Evolutionary conservation across 2,329 filamentous ascomycete species (phyloP), one percentile per base, ranked within the genome.

Genomic region (Phialophora verrucosa): DNA sequence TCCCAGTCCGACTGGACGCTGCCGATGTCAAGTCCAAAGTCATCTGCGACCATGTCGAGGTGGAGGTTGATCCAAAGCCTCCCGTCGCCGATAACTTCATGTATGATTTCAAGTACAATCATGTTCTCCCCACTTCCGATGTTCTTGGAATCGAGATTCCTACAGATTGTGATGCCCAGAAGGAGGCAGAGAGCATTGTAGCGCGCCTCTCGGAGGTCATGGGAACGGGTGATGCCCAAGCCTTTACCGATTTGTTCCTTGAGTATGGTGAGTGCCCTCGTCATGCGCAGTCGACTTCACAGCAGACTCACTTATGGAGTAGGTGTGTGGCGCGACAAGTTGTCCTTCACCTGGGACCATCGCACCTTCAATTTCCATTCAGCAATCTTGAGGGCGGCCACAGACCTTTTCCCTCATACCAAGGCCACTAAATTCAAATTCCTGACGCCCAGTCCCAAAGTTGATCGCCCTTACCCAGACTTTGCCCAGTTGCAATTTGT

Each of bases 51-150:
- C n/a, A 47, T 29, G 51, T 65, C 49, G 63, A 65, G 53, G 5
- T 65, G 11, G 63, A 65, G 59, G 31, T 49, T 8, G 27, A 20
- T 17, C 49, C 59, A 0, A 62, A 44, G 1, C 59, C 59, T 42
- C 76, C 77, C 0, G 75, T 79, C 12, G 76, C 77, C 3, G 77
- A 80, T 64, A 70, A 79, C 67, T 79, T 74, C 70, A 80, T 79
- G 78, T 80, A 80, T 67, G 78, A 78, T 59, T 80, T 80, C 74
- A 77, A 78, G 68, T 79, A 77, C 72, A 79, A 78, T 57, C 75
- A 78, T 59, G 42, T 60, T n/a, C 75, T 79, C 58, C 77, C 74
- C n/a, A 77, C 69, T 62, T 71, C 70, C 51, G 69, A 74, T 55
- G 63, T 73, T 44, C 70, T 76, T 55, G 76, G 75, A 12, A 53